These are phyloP conservation scores for Yamadazyma dushanensis DNA, from an alignment of 1,139 yeast genomes.

Conservation along the genomic window DNA sequence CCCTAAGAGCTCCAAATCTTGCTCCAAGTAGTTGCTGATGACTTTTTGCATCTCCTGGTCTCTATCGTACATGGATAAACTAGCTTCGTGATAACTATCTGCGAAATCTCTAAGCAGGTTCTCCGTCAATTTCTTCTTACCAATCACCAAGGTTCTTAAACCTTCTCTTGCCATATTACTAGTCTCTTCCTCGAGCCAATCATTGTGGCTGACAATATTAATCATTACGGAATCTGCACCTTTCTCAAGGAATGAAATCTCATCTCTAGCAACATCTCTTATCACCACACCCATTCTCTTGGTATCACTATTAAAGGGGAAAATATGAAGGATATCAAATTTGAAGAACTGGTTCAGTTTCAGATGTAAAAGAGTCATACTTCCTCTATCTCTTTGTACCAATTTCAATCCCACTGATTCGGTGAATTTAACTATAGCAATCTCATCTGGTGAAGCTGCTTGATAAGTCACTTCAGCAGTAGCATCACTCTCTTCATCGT, in stretches of 20 bases:
- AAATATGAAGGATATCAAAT: conserved; percentile 74
- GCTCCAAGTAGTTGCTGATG: conserved; percentile 70
- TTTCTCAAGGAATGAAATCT: conserved; percentile 81
- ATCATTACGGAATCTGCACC: conserved; percentile 98
- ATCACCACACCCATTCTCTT: conserved; percentile 95
- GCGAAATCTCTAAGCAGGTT: conserved; percentile 63
- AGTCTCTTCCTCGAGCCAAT: conserved; percentile 98
- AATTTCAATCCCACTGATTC: conserved; percentile 81
- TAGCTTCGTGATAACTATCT: conserved; percentile 66
- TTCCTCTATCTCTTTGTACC: conserved; percentile 76
- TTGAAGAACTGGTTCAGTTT: conserved; percentile 53
- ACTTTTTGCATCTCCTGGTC: conserved; percentile 72
- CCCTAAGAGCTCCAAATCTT: conserved; percentile 82
- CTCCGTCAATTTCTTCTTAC: conserved; percentile 64
- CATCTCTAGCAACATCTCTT: conserved; percentile 60
- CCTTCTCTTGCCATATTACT: conserved; percentile 99
- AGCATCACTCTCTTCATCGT: conserved; percentile 18
- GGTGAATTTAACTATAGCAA: conserved; percentile 93
- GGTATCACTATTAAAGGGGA: conserved; percentile 94
- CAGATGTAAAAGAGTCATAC: conserved; percentile 66
- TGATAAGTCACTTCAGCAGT: conserved; percentile 60
- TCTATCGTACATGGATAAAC: conserved; percentile 75
- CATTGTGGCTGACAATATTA: conserved; percentile 78
- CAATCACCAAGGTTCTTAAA: conserved; percentile 88
- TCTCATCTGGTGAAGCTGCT: conserved; percentile 98